A percentile compares a stretch with the other conserved stretches of the same genome.
Evolutionary conservation across 1,284 basidiomycete genomes (phyloP).

Genomic region (Boletus sp.): DNA sequence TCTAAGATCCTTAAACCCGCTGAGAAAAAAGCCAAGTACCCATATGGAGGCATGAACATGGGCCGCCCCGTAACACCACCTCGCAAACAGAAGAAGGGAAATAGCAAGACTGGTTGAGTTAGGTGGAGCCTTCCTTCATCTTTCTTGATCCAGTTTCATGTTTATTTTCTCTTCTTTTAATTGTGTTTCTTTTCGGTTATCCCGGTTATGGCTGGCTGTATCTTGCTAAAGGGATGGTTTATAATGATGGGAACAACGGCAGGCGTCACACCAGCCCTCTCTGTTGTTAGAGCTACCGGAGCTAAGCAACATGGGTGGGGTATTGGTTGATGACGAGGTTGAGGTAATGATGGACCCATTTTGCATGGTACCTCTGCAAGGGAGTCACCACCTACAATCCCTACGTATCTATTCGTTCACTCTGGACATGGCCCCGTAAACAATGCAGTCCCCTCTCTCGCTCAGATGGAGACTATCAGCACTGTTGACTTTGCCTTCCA

Average conservation of each 20-base stretch:
- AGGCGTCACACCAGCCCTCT: constrained; percentile 10
- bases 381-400: constrained; percentile 25
- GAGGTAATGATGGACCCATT: constrained; percentile 21
- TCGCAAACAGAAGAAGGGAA: constrained; percentile 80
- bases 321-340: constrained; percentile 11
- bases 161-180: constrained; percentile 30
- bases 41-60: constrained; percentile 77
- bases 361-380: constrained; percentile 23
- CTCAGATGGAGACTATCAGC: constrained; percentile 5
- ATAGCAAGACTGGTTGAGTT: constrained; percentile 61
- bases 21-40: constrained; percentile 96
- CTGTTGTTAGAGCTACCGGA: constrained; percentile 9
- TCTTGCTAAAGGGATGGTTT: constrained; percentile 27
- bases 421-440: constrained; percentile 26
- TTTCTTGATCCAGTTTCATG: constrained; percentile 24
- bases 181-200: constrained; percentile 27
- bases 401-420: constrained; percentile 35
- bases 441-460: constrained; percentile 14
- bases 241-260: constrained; percentile 19
- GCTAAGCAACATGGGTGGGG: constrained; percentile 12
- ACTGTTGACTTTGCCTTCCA: constrained; percentile 5
- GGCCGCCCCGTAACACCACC: constrained; percentile 76
- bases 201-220: constrained; percentile 25
- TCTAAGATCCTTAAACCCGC: constrained; percentile 93
- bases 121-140: constrained; percentile 26